Conservation (phyloP, 352 stramenopile genomes). For the Pythium brachiatum region DNA sequence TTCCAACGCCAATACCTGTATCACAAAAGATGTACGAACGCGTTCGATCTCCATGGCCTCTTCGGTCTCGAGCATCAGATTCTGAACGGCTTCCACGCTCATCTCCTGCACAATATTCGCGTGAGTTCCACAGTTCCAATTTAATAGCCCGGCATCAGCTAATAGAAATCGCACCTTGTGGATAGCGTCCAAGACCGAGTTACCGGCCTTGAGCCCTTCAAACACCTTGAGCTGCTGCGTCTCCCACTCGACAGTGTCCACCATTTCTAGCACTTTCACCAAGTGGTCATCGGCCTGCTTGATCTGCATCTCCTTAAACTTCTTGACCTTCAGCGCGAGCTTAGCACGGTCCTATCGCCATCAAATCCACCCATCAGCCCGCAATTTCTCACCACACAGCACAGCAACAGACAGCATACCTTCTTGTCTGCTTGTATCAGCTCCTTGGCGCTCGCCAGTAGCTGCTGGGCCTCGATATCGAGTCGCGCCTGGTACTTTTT, state of each 20-base stretch:
- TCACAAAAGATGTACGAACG: constrained; percentile 34
- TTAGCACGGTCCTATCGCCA: constrained; percentile 72
- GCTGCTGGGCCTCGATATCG: constrained; percentile 75
- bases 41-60: constrained; percentile 78
- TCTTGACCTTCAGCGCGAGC: constrained; percentile 85
- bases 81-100: constrained; percentile 83
- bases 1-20: background rate
- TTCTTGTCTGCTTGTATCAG: constrained; percentile 66
- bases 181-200: constrained; percentile 85
- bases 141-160: background rate
- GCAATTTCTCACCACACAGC: background rate
- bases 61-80: constrained; percentile 87
- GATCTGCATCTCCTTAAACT: constrained; percentile 90
- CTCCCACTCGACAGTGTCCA: constrained; percentile 89
- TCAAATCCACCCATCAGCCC: constrained; percentile 5
- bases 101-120: constrained; percentile 54
- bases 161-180: constrained; percentile 52
- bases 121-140: background rate
- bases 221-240: constrained; percentile 87
- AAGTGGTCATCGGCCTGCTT: constrained; percentile 82
- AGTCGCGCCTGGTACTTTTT: constrained; percentile 83
- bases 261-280: constrained; percentile 82
- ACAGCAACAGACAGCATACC: constrained; percentile 25
- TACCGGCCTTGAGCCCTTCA: constrained; percentile 85
- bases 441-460: constrained; percentile 77